Evolutionary conservation across 2,329 filamentous ascomycete species (phyloP), one percentile per base, ranked within the genome.

Genomic region (Sarocladiaceae sp.): DNA sequence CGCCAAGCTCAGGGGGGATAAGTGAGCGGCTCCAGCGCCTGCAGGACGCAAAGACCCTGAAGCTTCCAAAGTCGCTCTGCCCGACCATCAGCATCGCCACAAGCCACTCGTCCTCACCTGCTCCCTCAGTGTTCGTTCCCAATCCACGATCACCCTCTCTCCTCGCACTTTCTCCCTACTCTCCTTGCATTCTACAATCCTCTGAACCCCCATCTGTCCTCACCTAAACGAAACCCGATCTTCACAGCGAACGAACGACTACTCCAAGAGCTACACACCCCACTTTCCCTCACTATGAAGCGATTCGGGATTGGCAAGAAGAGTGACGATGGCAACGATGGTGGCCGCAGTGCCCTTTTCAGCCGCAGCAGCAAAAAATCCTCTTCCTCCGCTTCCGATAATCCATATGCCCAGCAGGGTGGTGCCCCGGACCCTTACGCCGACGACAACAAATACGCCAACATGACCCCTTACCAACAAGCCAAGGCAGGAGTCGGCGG

Each of bases 251-350:
- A 24, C 23, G 23, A 23, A 29, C 21, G 9, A 29, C 37, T 4
- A 27, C 19, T 31, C n/a, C n/a, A n/a, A n/a, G n/a, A n/a, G n/a
- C n/a, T n/a, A n/a, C n/a, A n/a, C n/a, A n/a, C n/a, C n/a, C n/a
- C n/a, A 37, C 16, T 19, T 20, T 26, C 23, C 12, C 18, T 47
- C n/a, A 18, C 39, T 55, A 62, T 49, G 49, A 82, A 82, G 78
- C 79, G 76, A 54, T 79, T 82, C 53, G 73, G 74, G 40, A 73
- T 80, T 51, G 68, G 75, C 50, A 78, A 73, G 63, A 80, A 57
- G 61, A 60, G 59, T 40, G 67, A 72, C 44, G 73, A 74, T 43
- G 62, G 59, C 52, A 73, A 74, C 47, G 68, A 75, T 34, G 57
- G 64, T 45, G 71, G 62, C 51, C 69, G 72, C 45, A 64, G 65